phyloP scores from a whole-genome alignment of 768 basidiomycete genomes.

The Rickenella mellea region DNA sequence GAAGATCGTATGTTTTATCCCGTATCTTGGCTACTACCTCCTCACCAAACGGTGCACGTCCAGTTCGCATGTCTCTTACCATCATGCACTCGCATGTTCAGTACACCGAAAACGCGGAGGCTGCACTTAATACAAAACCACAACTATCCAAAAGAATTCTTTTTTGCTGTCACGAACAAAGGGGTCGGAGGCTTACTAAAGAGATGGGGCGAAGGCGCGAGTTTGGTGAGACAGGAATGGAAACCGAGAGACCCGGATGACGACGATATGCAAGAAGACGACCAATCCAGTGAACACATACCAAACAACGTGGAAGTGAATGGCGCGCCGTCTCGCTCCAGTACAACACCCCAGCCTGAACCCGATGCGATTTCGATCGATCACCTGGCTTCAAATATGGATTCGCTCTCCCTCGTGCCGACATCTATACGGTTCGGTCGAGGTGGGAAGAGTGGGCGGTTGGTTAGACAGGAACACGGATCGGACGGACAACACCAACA shows the following conservation, averaged over 20 bases:
- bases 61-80: constrained; percentile 76
- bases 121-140: constrained; percentile 78
- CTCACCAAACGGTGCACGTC: background rate
- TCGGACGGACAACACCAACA: too few relatives aligned
- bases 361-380: background rate
- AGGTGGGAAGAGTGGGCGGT: constrained; percentile 50
- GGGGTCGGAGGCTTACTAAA: constrained; percentile 74
- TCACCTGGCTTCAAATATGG: too few relatives aligned
- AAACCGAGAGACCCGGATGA: constrained; percentile 30
- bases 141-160: constrained; percentile 81
- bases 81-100: constrained; percentile 50
- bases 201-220: constrained; percentile 79
- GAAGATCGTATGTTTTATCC: constrained; percentile 58
- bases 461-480: constrained; percentile 28
- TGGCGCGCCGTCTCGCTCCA: constrained; percentile 9
- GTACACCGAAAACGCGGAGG: constrained; percentile 65
- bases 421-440: constrained; percentile 64
- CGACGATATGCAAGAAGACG: constrained; percentile 13
- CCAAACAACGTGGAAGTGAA: constrained; percentile 5
- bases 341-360: background rate
- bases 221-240: constrained; percentile 69
- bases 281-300: constrained; percentile 14
- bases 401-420: constrained; percentile 52
- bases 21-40: background rate
- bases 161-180: constrained; percentile 87